phyloP scores from a whole-genome alignment of 2,329 filamentous ascomycete species.

The Cytospora paraplurivora region DNA sequence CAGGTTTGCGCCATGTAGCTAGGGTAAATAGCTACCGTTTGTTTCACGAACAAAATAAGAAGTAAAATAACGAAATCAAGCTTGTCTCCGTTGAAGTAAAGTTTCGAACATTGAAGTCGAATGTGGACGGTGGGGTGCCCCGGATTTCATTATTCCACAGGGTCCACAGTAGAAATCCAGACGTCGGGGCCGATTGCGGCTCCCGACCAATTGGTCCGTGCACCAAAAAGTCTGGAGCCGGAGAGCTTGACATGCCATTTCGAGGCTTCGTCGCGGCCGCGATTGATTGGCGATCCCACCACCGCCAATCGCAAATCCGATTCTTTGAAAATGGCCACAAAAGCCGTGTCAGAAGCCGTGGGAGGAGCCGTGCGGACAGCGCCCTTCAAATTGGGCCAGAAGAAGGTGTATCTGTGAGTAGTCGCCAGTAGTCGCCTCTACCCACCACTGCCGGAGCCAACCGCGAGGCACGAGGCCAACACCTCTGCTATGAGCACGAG shows the following conservation, averaged over 20 bases:
- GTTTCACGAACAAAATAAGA: constrained; percentile 14
- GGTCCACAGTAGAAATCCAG: constrained; percentile 5
- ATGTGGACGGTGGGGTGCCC: constrained; percentile 11
- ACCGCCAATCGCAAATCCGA: constrained; percentile 1
- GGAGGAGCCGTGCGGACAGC: constrained; percentile 43
- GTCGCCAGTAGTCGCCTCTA: neutral
- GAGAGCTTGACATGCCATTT: constrained; percentile 4
- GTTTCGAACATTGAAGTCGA: constrained; percentile 1
- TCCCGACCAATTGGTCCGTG: constrained; percentile 11
- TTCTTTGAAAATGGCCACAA: constrained; percentile 20
- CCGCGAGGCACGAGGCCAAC: neutral
- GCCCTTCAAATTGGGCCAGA: constrained; percentile 52
- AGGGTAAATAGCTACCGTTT: constrained; percentile 20
- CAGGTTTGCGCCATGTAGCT: constrained; percentile 12
- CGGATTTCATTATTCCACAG: constrained; percentile 12
- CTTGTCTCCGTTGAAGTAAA: neutral
- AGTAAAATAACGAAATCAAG: constrained; percentile 15
- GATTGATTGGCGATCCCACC: constrained; percentile 14
- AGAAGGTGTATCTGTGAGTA: constrained; percentile 59
- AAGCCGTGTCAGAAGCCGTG: constrained; percentile 39
- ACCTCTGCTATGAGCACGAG: neutral
- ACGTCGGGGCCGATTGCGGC: constrained; percentile 18
- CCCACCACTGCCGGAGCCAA: neutral
- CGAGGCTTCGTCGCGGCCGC: constrained; percentile 4
- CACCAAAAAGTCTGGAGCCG: constrained; percentile 24